These are phyloP conservation scores for Fabrea salina DNA, from an alignment of 169 alveolate species.

Conservation along the genomic window DNA sequence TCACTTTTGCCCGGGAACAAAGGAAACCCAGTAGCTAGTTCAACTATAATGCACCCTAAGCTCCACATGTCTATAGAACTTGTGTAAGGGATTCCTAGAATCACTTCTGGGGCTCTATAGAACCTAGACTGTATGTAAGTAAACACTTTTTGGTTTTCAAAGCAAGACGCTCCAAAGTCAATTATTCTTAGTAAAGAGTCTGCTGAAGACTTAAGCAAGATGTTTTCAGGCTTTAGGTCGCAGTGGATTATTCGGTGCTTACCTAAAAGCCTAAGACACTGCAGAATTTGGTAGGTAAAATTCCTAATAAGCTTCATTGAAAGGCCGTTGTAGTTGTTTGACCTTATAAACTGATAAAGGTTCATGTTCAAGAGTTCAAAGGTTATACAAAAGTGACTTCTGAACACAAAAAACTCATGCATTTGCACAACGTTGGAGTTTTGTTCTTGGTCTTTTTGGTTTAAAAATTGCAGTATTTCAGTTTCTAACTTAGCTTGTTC, in stretches of 20 bases:
- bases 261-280: slow-evolving; percentile 62
- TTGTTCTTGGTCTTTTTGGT: slow-evolving; percentile 67
- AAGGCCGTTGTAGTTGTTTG: slow-evolving; percentile 75
- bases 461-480: slow-evolving; percentile 64
- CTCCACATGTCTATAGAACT: slow-evolving; percentile 84
- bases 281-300: slow-evolving; percentile 73
- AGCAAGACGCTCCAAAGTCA: slow-evolving; percentile 75
- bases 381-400: slow-evolving; percentile 81
- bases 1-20: slow-evolving; percentile 84
- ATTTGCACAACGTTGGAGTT: slow-evolving; percentile 71
- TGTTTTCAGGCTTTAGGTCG: slow-evolving; percentile 85
- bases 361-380: slow-evolving; percentile 80
- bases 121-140: slow-evolving; percentile 72
- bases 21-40: slow-evolving; percentile 77
- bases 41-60: slow-evolving; percentile 81
- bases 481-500: slow-evolving; percentile 80
- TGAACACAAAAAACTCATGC: slow-evolving; percentile 69
- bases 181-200: slow-evolving; percentile 59
- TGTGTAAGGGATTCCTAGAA: slow-evolving; percentile 79
- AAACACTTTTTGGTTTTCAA: slow-evolving; percentile 68
- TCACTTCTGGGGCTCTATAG: slow-evolving; percentile 58
- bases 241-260: slow-evolving; percentile 74
- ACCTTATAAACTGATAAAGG: slow-evolving; percentile 74
- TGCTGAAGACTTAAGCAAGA: slow-evolving; percentile 51
- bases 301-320: slow-evolving; percentile 69